Evolutionary conservation across 352 stramenopile species (phyloP).

Genomic region (Phytophthora ramorum): DNA sequence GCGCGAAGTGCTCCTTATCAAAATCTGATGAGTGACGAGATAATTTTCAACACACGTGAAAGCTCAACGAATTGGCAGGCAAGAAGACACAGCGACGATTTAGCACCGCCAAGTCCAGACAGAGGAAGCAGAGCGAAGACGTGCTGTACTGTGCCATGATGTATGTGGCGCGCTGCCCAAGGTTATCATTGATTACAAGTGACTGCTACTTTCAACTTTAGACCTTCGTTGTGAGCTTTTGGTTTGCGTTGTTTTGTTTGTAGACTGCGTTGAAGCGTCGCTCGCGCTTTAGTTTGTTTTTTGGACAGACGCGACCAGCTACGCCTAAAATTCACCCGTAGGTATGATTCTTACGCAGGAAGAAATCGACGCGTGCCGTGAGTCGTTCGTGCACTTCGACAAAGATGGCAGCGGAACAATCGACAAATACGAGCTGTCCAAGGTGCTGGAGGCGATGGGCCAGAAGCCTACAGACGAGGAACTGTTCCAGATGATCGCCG

Average conservation of each 20-base stretch:
- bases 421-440: slow-evolving; percentile 94
- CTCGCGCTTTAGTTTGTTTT: not conserved
- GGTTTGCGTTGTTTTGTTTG: not conserved
- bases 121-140: not conserved
- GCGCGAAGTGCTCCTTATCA: slow-evolving; percentile 59
- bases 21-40: slow-evolving; percentile 33
- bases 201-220: slow-evolving; percentile 14
- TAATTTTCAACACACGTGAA: slow-evolving; percentile 14
- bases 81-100: slow-evolving; percentile 14
- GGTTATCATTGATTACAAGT: slow-evolving; percentile 12
- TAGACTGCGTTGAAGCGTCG: slow-evolving; percentile 28
- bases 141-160: slow-evolving; percentile 8
- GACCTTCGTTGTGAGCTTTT: not conserved
- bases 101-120: slow-evolving; percentile 23
- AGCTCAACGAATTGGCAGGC: slow-evolving; percentile 1
- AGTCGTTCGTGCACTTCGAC: slow-evolving; percentile 98
- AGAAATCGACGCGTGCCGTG: slow-evolving; percentile 95
- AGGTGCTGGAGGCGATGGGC: slow-evolving; percentile 97
- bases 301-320: not conserved
- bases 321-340: not conserved
- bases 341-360: slow-evolving; percentile 94
- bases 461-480: slow-evolving; percentile 98
- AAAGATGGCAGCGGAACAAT: slow-evolving; percentile 96
- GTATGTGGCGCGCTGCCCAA: not conserved
- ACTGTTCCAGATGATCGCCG: slow-evolving; percentile 97